Percentiles rank a stretch among this genome's conserved stretches.
Conservation (phyloP, 2,329 filamentous ascomycete species). For the Aspergillus phoenicis region DNA sequence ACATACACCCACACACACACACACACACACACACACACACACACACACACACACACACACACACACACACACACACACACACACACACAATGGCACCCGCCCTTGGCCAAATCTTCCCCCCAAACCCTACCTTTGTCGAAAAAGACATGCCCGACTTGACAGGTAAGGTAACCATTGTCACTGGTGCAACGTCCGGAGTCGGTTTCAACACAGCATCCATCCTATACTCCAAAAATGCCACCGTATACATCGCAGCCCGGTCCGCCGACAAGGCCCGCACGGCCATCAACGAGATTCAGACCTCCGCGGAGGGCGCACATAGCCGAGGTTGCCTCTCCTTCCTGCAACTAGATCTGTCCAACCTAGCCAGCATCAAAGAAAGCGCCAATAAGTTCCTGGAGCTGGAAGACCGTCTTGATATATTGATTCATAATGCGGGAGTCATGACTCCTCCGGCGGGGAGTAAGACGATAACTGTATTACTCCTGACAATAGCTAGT, state of each 20-base stretch:
- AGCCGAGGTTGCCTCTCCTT: slow-evolving; percentile 39
- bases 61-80: too few species aligned
- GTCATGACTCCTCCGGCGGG: slow-evolving; percentile 13
- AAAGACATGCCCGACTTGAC: too few species aligned
- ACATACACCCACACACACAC: too few species aligned
- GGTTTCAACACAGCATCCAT: slow-evolving; percentile 31
- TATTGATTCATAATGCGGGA: slow-evolving; percentile 46
- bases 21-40: too few species aligned
- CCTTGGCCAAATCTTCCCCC: too few species aligned
- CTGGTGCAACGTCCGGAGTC: too few species aligned
- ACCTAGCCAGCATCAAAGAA: slow-evolving; percentile 15
- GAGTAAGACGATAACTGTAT: too few species aligned
- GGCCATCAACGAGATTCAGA: slow-evolving; percentile 51
- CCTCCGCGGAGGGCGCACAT: slow-evolving; percentile 31
- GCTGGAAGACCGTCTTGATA: slow-evolving; percentile 41
- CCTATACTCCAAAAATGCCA: slow-evolving; percentile 57
- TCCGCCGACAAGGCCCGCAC: slow-evolving; percentile 47
- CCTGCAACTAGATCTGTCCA: slow-evolving; percentile 49
- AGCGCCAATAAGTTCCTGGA: slow-evolving; percentile 37
- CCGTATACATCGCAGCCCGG: slow-evolving; percentile 59
- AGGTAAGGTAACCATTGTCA: too few species aligned
- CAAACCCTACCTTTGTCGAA: too few species aligned
- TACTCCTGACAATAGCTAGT: too few species aligned
- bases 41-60: too few species aligned
- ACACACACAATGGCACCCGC: too few species aligned